These are phyloP conservation scores for Pythium rhizo-oryzae DNA, from an alignment of 352 stramenopile genomes.

Conservation along the genomic window DNA sequence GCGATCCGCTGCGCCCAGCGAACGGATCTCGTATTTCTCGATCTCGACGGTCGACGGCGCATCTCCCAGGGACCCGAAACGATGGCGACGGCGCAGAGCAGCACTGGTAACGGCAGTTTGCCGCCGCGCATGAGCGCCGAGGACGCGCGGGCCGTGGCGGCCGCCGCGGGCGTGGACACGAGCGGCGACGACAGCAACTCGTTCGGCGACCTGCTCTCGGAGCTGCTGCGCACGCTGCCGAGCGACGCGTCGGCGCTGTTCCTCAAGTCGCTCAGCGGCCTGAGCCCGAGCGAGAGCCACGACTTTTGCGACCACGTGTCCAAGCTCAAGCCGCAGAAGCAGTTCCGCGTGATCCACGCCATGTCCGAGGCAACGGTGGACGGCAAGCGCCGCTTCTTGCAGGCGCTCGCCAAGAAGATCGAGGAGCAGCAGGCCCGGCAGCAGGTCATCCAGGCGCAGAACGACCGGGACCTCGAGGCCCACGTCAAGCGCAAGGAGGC, in stretches of 20 bases:
- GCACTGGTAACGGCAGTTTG: not conserved
- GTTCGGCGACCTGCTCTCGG: slow-evolving; percentile 79
- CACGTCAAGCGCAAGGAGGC: slow-evolving; percentile 76
- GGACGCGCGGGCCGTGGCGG: slow-evolving; percentile 23
- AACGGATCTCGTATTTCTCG: slow-evolving; percentile 16
- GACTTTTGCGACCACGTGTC: slow-evolving; percentile 80
- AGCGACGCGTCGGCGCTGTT: slow-evolving; percentile 71
- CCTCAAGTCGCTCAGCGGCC: slow-evolving; percentile 71
- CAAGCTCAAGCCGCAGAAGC: slow-evolving; percentile 76
- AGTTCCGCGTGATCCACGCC: slow-evolving; percentile 86
- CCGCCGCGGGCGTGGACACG: slow-evolving; percentile 25
- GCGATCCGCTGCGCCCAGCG: not conserved
- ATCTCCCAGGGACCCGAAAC: slow-evolving; percentile 15
- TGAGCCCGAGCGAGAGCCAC: slow-evolving; percentile 71
- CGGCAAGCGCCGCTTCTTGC: slow-evolving; percentile 81
- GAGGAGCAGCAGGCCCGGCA: slow-evolving; percentile 60
- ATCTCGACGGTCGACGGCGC: slow-evolving; percentile 16
- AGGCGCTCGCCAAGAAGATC: slow-evolving; percentile 75
- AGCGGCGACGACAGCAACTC: slow-evolving; percentile 34
- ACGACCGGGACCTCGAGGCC: slow-evolving; percentile 65
- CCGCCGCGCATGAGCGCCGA: slow-evolving; percentile 25
- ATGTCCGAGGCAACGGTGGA: slow-evolving; percentile 80
- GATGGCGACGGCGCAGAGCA: not conserved
- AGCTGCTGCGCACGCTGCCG: slow-evolving; percentile 76
- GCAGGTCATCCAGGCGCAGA: slow-evolving; percentile 48